Evolutionary conservation across 108 stramenopile genomes (phyloP).

Genomic region (Cyclotella choctawhatcheeana): DNA sequence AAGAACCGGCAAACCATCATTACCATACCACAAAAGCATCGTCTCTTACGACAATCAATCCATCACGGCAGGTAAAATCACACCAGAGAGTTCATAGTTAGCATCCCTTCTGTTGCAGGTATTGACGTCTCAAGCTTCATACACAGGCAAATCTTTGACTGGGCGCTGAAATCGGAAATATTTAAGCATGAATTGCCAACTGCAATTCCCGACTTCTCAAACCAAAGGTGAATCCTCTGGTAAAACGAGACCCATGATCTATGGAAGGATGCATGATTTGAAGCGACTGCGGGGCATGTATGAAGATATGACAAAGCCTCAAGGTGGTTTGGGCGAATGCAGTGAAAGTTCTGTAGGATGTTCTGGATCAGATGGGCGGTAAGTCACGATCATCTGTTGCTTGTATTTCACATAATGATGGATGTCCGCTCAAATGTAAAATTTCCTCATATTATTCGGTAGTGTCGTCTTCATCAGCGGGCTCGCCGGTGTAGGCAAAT

Average conservation of each 20-base stretch:
- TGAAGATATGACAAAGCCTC: not conserved
- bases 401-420: not conserved
- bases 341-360: not conserved
- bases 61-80: too few relatives aligned
- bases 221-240: not conserved
- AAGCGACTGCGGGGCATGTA: not conserved
- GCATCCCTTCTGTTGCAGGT: too few relatives aligned
- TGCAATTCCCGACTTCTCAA: not conserved
- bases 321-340: not conserved
- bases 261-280: not conserved
- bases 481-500: constrained; percentile 13
- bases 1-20: too few relatives aligned
- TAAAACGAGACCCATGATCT: not conserved
- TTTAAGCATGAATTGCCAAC: not conserved
- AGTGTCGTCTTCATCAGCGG: not conserved
- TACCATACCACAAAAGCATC: too few relatives aligned
- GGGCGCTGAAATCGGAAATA: not conserved
- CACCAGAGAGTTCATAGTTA: too few relatives aligned
- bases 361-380: constrained; percentile 6
- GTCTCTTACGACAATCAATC: too few relatives aligned
- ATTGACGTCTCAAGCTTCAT: too few relatives aligned
- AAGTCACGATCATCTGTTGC: not conserved
- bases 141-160: too few relatives aligned
- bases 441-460: not conserved
- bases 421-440: too few relatives aligned